These are phyloP conservation scores for Coemansia sp. DNA, from an alignment of 192 early-diverging fungal genomes.

Conservation along the genomic window DNA sequence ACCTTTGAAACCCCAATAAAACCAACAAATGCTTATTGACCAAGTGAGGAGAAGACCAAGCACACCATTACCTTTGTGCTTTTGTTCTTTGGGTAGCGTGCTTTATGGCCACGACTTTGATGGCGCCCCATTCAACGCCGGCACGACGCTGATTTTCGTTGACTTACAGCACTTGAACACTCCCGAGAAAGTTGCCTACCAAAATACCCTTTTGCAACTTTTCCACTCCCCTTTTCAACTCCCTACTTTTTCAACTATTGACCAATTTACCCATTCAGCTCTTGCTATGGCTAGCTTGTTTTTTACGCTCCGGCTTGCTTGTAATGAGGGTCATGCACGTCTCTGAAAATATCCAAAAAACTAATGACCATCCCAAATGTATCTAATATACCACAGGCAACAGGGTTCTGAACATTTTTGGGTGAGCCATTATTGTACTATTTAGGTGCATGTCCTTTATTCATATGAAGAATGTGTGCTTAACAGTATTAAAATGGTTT, in stretches of 20 bases:
- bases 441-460: too few species aligned
- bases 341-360: too few species aligned
- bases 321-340: too few species aligned
- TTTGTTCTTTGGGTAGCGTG: not conserved
- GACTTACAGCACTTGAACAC: not conserved
- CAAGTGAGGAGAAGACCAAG: too few species aligned
- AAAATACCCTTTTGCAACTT: not conserved
- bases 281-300: not conserved
- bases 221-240: not conserved
- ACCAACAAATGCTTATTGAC: too few species aligned
- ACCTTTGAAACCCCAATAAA: not conserved
- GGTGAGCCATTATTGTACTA: too few species aligned
- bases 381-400: too few species aligned
- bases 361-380: too few species aligned
- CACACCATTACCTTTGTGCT: too few species aligned
- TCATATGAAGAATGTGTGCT: too few species aligned
- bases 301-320: not conserved
- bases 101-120: not conserved
- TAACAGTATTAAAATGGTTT: too few species aligned
- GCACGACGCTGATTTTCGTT: not conserved
- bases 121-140: not conserved
- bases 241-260: not conserved
- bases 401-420: too few species aligned
- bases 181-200: not conserved
- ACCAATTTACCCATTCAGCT: not conserved